phyloP scores from a whole-genome alignment of 371 early-diverging fungal genomes.

The Cokeromyces recurvatus region DNA sequence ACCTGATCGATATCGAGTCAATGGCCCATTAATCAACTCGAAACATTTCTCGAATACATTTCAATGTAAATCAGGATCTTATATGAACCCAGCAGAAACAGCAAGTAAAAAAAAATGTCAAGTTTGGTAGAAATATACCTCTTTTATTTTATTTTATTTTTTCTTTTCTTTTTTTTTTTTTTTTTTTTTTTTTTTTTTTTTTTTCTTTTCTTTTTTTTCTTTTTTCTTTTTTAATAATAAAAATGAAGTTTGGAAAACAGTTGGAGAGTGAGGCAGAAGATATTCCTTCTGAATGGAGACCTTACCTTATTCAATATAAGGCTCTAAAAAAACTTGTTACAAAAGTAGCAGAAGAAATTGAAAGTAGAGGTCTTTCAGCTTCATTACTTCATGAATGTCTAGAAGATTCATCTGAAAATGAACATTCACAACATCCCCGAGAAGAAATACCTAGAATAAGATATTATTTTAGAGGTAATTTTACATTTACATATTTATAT shows the following conservation, averaged over 20 bases:
- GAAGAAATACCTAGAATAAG: slow-evolving; percentile 34
- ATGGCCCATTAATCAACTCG: slow-evolving; percentile 64
- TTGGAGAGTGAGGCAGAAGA: slow-evolving; percentile 61
- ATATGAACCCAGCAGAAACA: slow-evolving; percentile 57
- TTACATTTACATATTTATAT: too few relatives aligned
- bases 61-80: slow-evolving; percentile 45
- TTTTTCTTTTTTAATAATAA: slow-evolving; percentile 2
- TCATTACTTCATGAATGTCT: slow-evolving; percentile 46
- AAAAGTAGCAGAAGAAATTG: slow-evolving; percentile 65
- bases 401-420: slow-evolving; percentile 12
- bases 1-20: slow-evolving; percentile 61
- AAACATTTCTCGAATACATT: slow-evolving; percentile 63
- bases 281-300: slow-evolving; percentile 67
- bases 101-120: slow-evolving; percentile 34
- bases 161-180: slow-evolving; percentile 1
- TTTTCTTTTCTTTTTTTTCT: background rate
- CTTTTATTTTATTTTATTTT: too few relatives aligned
- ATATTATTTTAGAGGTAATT: slow-evolving; percentile 53
- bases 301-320: slow-evolving; percentile 66
- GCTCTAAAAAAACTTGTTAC: slow-evolving; percentile 60
- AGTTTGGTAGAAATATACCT: slow-evolving; percentile 43
- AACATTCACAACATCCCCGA: background rate
- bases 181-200: background rate
- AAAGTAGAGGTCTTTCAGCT: slow-evolving; percentile 51
- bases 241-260: slow-evolving; percentile 75